Base-by-base conservation (phyloP, 768 basidiomycete genomes). In the Russula earlei region DNA sequence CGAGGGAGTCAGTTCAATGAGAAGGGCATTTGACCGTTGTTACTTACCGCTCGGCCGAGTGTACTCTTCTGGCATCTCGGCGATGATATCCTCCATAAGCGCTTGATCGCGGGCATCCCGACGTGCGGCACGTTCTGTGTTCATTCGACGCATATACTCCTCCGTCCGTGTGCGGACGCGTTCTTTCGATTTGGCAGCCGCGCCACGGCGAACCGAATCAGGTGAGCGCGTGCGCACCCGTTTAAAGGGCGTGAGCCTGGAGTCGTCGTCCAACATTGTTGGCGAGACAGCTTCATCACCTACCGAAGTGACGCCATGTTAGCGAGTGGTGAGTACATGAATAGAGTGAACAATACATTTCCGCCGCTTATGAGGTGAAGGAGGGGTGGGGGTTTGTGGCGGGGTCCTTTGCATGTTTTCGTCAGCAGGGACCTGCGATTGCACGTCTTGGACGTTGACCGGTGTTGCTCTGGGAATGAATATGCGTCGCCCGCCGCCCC, bases 201-300 rank as follows among this genome's bases (percentile, higher is more conserved):
- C 53, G 29, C 69, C 70, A n/a, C 70, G 75, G 61, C 70, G 72
- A 19, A 67, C 63, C 41, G 70, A 61, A 31, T 66, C 63, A 15
- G 78, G 79, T 22, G 83, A 77, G 2, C 69, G 63, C 0, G 75
- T 81, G 50, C 84, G 75, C 25, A 72, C 71, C 14, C 81, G 77
- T 64, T 85, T 84, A 20, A 64, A 62, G 10, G 61, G 37, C 29
- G 60, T 62, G 20, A 54, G 58, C 9, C 10, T 11, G 5, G 17
- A 17, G 20, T 45, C 25, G 40, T 29, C 46, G 11, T 53, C 51
- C 9, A 10, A 5, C n/a, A 25, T 38, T 12, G 34, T 40, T 19
- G 57, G 52, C 22, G 57, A 54, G 20, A 17, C 34, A 34, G 5
- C 1, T 49, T 25, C 31, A 25, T 49, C 52, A 22, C 43, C 56